Conservation (phyloP, 2,329 filamentous ascomycete species). For the Colletotrichum noveboracense region DNA sequence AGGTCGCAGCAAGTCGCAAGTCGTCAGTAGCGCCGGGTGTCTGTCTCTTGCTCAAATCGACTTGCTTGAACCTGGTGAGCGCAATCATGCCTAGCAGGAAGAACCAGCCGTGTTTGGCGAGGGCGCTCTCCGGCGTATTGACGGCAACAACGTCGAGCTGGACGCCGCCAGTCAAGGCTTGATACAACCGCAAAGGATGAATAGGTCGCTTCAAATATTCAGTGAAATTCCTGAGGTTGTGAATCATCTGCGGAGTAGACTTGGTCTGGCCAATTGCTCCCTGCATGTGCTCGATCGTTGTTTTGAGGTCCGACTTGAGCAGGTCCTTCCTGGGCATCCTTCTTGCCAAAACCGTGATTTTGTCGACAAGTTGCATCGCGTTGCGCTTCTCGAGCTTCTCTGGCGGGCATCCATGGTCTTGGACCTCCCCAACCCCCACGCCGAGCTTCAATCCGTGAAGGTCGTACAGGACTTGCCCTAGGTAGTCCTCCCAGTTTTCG, state of each 20-base stretch:
- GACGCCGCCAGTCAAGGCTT: slow-evolving; percentile 79
- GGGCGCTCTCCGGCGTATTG: slow-evolving; percentile 68
- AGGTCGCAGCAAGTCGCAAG: slow-evolving; percentile 79
- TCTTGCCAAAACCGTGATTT: slow-evolving; percentile 80
- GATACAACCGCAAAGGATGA: slow-evolving; percentile 79
- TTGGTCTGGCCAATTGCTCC: slow-evolving; percentile 82
- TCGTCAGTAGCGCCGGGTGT: slow-evolving; percentile 83
- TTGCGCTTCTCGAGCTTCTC: slow-evolving; percentile 82
- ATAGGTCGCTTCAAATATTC: slow-evolving; percentile 84
- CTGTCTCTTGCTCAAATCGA: slow-evolving; percentile 75
- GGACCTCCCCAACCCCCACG: slow-evolving; percentile 66
- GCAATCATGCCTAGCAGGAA: slow-evolving; percentile 89
- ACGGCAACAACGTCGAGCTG: slow-evolving; percentile 75
- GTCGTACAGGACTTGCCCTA: slow-evolving; percentile 85
- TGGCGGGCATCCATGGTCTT: slow-evolving; percentile 80
- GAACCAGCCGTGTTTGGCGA: slow-evolving; percentile 89
- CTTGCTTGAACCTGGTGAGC: slow-evolving; percentile 79
- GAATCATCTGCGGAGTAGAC: slow-evolving; percentile 78
- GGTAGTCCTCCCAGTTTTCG: slow-evolving; percentile 84
- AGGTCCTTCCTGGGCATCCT: slow-evolving; percentile 90
- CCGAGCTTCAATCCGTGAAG: slow-evolving; percentile 82
- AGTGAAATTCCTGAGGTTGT: slow-evolving; percentile 84
- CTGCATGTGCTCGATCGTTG: slow-evolving; percentile 91
- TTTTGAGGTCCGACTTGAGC: slow-evolving; percentile 88
- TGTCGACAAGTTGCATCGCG: slow-evolving; percentile 82